Base-by-base conservation (phyloP, 192 early-diverging fungal genomes). In the Backusella parvicylindrica region DNA sequence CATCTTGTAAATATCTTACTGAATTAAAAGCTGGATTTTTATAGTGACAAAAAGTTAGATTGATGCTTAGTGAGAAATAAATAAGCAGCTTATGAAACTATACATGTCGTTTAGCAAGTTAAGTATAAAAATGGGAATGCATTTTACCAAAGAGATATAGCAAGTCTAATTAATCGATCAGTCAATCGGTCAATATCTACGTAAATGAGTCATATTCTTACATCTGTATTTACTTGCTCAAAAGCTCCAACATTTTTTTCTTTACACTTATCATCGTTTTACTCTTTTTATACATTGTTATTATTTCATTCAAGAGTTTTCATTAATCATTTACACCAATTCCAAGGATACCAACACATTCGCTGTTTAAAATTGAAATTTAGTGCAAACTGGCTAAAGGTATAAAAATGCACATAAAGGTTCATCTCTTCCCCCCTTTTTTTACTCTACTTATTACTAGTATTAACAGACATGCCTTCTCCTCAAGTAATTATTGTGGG, bases 401-500 rank as follows among this genome's bases (percentile, higher is more conserved):
- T 56, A 56, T 56, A 56, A 56, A 28, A 28, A 21, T 11, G 49
- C 18, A 8, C 8, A 21, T 53, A 21, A n/a, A 13, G 2, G 28
- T 26, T 13, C 53, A 0, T 23, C 8, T 56, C 3, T 56, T 60
- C 12, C 13, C 53, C 13, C 7, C 11, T 12, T 26, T 8, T 3
- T 2, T 56, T 1, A 15, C n/a, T 21, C 7, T 50, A 2, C 3
- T 56, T 60, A 30, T 28, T 60, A 23, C 1, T 28, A 23, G 0
- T 50, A 50, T 21, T 28, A 13, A 13, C 13, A 60, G 0, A 0
- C 9, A 60, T 60, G 53, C 28, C 53, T 28, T 60, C 53, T 60
- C 53, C 71, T 8, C 71, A 28, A 72, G 66, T 49, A 36, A 47
- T 82, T 12, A 70, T 82, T 43, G 76, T 74, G 69, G 81, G 76